Conservation (phyloP, 495 filamentous ascomycete genomes). For the Tuber indicum region DNA sequence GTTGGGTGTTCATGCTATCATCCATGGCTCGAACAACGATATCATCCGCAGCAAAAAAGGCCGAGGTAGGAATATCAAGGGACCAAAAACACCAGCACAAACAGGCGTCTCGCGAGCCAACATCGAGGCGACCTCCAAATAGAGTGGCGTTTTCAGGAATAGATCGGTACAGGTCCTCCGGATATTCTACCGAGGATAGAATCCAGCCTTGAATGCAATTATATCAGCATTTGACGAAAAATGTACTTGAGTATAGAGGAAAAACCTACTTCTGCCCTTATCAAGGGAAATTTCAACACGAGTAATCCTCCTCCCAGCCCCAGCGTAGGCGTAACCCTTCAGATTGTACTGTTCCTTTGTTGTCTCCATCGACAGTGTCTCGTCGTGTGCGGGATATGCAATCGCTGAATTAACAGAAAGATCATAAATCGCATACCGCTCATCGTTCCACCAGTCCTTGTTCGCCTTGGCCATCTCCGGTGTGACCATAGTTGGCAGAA, state of each 20-base stretch:
- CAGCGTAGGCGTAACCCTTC: slow-evolving; percentile 83
- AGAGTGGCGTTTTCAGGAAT: slow-evolving; percentile 53
- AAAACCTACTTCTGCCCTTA: slow-evolving; percentile 55
- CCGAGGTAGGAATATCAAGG: slow-evolving; percentile 58
- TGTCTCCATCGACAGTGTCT: slow-evolving; percentile 53
- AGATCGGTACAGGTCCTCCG: slow-evolving; percentile 73
- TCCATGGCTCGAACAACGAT: slow-evolving; percentile 87
- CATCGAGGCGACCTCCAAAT: slow-evolving; percentile 73
- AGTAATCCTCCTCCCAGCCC: slow-evolving; percentile 78
- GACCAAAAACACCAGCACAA: slow-evolving; percentile 98
- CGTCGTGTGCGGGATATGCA: slow-evolving; percentile 76
- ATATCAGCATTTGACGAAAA: slow-evolving; percentile 23
- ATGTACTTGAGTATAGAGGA: not conserved
- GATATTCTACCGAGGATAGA: slow-evolving; percentile 73
- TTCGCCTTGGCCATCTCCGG: slow-evolving; percentile 74
- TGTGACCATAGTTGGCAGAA: slow-evolving; percentile 79
- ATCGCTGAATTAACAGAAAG: slow-evolving; percentile 81
- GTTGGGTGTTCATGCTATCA: slow-evolving; percentile 79
- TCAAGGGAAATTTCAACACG: slow-evolving; percentile 81
- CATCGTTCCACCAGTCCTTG: slow-evolving; percentile 78
- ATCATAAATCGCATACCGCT: slow-evolving; percentile 92
- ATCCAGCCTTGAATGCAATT: slow-evolving; percentile 57
- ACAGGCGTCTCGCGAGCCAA: slow-evolving; percentile 71
- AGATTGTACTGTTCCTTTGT: slow-evolving; percentile 50
- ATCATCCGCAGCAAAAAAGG: slow-evolving; percentile 60